A percentile compares a stretch with the other conserved stretches of the same genome.
phyloP scores from a whole-genome alignment of 495 filamentous ascomycete species.

The Neurospora sp. region DNA sequence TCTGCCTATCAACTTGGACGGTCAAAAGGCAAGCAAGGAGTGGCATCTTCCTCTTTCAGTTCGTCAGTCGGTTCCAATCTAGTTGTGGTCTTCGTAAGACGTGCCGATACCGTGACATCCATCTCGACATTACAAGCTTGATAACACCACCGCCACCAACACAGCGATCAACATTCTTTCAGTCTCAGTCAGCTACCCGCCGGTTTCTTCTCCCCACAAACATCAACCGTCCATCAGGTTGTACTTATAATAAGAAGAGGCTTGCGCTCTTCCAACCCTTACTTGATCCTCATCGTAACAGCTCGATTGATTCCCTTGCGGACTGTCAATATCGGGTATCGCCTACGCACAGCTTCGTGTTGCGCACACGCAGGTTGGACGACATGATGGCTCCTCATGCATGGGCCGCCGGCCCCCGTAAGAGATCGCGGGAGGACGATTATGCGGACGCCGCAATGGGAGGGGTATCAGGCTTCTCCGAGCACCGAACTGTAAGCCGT shows the following conservation, averaged over 20 bases:
- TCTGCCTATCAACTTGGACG: neutral
- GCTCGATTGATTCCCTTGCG: neutral
- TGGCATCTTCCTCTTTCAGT: neutral
- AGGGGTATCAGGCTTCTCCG: constrained; percentile 31
- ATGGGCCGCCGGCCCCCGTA: constrained; percentile 18
- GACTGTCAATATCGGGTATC: neutral
- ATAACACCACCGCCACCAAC: neutral
- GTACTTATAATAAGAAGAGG: neutral
- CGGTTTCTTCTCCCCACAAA: neutral
- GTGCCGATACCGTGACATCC: neutral
- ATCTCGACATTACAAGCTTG: neutral
- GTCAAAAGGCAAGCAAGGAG: neutral
- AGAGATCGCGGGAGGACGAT: constrained; percentile 25
- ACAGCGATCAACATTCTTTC: neutral
- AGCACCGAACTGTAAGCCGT: constrained; percentile 37
- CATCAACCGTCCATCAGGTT: neutral
- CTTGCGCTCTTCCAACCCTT: neutral
- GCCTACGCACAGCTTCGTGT: neutral
- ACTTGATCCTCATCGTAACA: neutral
- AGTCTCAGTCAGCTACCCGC: neutral
- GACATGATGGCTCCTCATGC: constrained; percentile 8
- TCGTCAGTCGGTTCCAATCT: neutral
- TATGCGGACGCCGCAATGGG: constrained; percentile 13
- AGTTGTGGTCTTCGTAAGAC: neutral
- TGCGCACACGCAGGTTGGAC: neutral